Base-by-base conservation (phyloP, 371 early-diverging fungal species). In the Rhizopus stolonifer region DNA sequence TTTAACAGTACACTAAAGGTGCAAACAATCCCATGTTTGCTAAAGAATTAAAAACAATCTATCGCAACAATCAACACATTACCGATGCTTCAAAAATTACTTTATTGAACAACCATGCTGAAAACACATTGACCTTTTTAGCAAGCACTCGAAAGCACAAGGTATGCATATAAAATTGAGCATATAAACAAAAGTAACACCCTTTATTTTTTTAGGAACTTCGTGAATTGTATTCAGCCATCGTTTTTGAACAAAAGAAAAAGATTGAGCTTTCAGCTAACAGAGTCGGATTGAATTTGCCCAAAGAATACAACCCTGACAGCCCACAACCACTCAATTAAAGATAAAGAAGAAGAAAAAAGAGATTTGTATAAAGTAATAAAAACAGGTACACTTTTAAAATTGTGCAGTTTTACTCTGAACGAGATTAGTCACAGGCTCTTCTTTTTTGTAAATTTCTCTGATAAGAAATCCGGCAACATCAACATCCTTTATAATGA, bases 401-500 rank as follows among this genome's bases (percentile, higher is more conserved):
- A 29, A 23, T 14, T 39, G 14, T 4, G 23, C 10, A 39, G 46
- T 4, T 39, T 55, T 48, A 55, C 22, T 42, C 8, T 42, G 18
- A 14, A 40, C 48, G 39, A 47, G 23, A 18, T 45, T 57, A 11
- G 22, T 10, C 8, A 11, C 32, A 19, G 24, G 14, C 29, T 40
- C 33, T 51, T 49, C 43, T 29, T 51, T 33, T 54, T 57, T 70
- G 53, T 79, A 74, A 17, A 69, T 70, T 60, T 79, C 79, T 64
- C 61, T 69, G 57, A 84, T 61, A 33, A 87, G 64, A 49, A 86
- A 85, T 13, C 74, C 78, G 9, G 82, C 79, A 1, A 83, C 81
- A 67, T 90, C 90, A n/a, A 75, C 64, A 64, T 91, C 90, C 33
- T 46, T n/a, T n/a, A n/a, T n/a, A n/a, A n/a, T n/a, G n/a, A n/a